These are phyloP conservation scores for Emmonsiellopsis sp. DNA, from an alignment of 2,329 filamentous ascomycete genomes.

Conservation along the genomic window DNA sequence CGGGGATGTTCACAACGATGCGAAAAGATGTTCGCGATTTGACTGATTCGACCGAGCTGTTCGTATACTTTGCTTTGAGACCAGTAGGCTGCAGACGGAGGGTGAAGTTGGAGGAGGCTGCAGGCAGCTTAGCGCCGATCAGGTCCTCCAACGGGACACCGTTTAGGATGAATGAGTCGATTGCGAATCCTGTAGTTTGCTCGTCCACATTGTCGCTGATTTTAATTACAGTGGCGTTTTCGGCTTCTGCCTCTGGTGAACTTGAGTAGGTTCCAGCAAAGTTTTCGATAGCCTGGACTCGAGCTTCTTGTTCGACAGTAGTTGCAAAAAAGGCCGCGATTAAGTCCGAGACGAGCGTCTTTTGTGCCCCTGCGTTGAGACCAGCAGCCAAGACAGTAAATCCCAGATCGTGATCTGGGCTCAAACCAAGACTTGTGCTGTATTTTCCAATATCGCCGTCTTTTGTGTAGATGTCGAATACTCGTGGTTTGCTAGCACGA, in stretches of 20 bases:
- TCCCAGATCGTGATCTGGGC: slow-evolving; percentile 28
- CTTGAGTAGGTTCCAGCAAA: slow-evolving; percentile 20
- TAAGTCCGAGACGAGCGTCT: slow-evolving; percentile 20
- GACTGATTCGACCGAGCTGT: not conserved
- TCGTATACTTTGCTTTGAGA: not conserved
- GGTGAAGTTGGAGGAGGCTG: not conserved
- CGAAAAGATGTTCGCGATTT: slow-evolving; percentile 3
- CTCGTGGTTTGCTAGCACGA: slow-evolving; percentile 13
- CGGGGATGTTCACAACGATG: slow-evolving; percentile 10
- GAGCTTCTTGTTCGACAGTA: slow-evolving; percentile 19
- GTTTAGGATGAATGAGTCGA: not conserved
- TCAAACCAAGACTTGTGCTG: slow-evolving; percentile 23
- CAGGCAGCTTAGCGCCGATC: not conserved
- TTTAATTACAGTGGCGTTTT: slow-evolving; percentile 8
- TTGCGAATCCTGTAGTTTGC: slow-evolving; percentile 6
- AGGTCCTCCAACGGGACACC: not conserved
- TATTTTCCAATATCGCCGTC: slow-evolving; percentile 25
- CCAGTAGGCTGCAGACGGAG: not conserved
- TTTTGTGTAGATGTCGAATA: slow-evolving; percentile 31
- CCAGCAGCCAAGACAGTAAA: slow-evolving; percentile 26
- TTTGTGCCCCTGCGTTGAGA: slow-evolving; percentile 5
- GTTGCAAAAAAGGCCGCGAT: slow-evolving; percentile 19
- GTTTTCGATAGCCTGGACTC: slow-evolving; percentile 16
- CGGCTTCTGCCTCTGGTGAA: slow-evolving; percentile 6
- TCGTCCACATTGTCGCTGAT: slow-evolving; percentile 15